Evolutionary conservation across 257 asterid genomes (phyloP).

Genomic region (Nicotiana otophora): DNA sequence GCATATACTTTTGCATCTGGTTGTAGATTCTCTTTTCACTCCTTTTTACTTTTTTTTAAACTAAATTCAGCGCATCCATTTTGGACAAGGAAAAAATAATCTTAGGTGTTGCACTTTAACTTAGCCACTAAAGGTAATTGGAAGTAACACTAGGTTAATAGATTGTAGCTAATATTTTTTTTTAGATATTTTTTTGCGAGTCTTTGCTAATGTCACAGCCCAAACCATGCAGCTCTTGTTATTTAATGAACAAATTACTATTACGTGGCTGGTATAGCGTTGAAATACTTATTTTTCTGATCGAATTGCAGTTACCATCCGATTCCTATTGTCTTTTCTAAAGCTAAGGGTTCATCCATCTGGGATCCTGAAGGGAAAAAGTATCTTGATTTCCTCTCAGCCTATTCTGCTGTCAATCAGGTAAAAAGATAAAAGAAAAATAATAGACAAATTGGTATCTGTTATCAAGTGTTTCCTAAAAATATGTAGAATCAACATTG

Average conservation of each 20-base stretch:
- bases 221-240: background rate
- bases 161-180: background rate
- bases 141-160: background rate
- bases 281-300: conserved; percentile 11
- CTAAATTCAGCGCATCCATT: background rate
- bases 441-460: background rate
- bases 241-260: background rate
- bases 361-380: conserved; percentile 96
- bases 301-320: conserved; percentile 84
- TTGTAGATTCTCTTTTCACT: background rate
- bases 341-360: conserved; percentile 79
- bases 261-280: background rate
- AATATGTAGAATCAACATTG: background rate
- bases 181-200: background rate
- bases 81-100: background rate
- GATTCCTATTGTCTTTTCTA: conserved; percentile 82
- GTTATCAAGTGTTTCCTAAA: background rate
- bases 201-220: background rate
- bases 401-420: conserved; percentile 98
- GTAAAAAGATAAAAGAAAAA: conserved; percentile 21
- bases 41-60: too few species aligned
- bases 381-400: conserved; percentile 91
- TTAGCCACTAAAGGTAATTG: background rate
- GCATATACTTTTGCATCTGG: background rate
- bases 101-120: background rate